Evolutionary conservation across 2,329 filamentous ascomycete genomes (phyloP), one percentile per base, ranked within the genome.

Genomic region (Colletotrichum musicola): DNA sequence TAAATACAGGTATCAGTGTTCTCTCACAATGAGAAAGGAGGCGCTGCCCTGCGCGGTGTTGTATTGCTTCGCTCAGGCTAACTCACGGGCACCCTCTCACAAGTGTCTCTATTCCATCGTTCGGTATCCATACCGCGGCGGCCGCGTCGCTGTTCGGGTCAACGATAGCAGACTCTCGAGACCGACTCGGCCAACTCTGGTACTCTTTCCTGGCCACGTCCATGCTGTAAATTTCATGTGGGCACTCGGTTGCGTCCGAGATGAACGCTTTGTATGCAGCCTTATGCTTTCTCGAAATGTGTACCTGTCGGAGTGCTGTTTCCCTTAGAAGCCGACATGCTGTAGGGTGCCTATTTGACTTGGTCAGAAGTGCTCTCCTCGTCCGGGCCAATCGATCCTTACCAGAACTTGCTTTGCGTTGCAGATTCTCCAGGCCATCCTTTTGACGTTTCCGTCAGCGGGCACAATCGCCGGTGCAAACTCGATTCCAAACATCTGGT

Each of bases 401-500:
- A 97, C 94, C 81, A 98, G 80, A 72, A 97, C 96, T 81, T 95
- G 93, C 84, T 98, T 98, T 42, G 96, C 96, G 78, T 97, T 97
- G 79, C 92, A 96, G 71, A 99, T 93, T 75, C 96, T 88, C 95
- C 95, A 98, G 6, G 95, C 94, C 71, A 99, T 83, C 77, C 97
- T 97, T 76, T 88, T 89, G 68, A 98, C 93, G 73, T 91, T 97
- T 6, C 96, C 94, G 81, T 99, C 96, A 0, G 95, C 94, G 60
- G 93, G 90, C 38, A 99, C 96, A 1, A 98, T 95, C 51, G 94
- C 93, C 0, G 95, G 92, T 1, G 96, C 93, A 77, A 99, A 95
- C 78, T 99, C 96, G 69, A 99, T 93, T 59, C 95, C 96, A 78
- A 99, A 97, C 94, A 98, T 98, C 78, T 97, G 93, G 71, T 93